These are phyloP conservation scores for Boletus pseudo-olivaceus DNA, from an alignment of 768 basidiomycete genomes.

Conservation along the genomic window DNA sequence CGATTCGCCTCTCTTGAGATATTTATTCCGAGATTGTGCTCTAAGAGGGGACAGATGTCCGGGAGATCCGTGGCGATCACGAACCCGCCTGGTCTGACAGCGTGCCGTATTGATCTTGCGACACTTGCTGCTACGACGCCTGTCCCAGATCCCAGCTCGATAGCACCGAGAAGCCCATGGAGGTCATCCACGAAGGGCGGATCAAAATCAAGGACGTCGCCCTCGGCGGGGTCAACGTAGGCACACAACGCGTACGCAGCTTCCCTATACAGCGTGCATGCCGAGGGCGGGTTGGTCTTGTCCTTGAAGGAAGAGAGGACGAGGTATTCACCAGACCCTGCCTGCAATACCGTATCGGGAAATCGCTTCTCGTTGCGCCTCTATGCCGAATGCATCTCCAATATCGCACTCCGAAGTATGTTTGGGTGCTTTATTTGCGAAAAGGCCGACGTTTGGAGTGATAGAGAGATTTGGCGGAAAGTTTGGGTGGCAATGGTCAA, in stretches of 20 bases:
- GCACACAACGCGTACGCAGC: constrained; percentile 58
- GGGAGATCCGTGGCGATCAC: constrained; percentile 71
- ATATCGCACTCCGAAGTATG: background rate
- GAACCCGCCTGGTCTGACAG: constrained; percentile 13
- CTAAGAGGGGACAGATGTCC: constrained; percentile 58
- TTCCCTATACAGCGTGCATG: constrained; percentile 50
- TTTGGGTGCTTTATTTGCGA: background rate
- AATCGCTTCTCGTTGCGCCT: constrained; percentile 57
- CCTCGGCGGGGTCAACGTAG: constrained; percentile 46
- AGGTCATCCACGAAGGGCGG: constrained; percentile 42
- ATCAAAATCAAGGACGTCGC: constrained; percentile 44
- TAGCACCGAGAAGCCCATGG: constrained; percentile 31
- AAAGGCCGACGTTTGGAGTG: constrained; percentile 22
- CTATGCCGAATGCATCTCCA: constrained; percentile 25
- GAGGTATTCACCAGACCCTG: constrained; percentile 64
- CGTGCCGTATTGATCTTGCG: constrained; percentile 39
- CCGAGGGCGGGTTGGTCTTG: background rate
- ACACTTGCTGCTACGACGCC: constrained; percentile 55
- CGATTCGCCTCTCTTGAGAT: constrained; percentile 16
- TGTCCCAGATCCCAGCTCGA: constrained; percentile 82
- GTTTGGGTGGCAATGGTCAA: constrained; percentile 33
- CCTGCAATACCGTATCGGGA: constrained; percentile 78
- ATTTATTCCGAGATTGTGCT: constrained; percentile 33
- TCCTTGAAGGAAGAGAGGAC: constrained; percentile 11
- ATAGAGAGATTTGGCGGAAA: constrained; percentile 45